A percentile compares a stretch with the other conserved stretches of the same genome.
Evolutionary conservation across 2,329 filamentous ascomycete genomes (phyloP).

Genomic region (Trichoderma sp.): DNA sequence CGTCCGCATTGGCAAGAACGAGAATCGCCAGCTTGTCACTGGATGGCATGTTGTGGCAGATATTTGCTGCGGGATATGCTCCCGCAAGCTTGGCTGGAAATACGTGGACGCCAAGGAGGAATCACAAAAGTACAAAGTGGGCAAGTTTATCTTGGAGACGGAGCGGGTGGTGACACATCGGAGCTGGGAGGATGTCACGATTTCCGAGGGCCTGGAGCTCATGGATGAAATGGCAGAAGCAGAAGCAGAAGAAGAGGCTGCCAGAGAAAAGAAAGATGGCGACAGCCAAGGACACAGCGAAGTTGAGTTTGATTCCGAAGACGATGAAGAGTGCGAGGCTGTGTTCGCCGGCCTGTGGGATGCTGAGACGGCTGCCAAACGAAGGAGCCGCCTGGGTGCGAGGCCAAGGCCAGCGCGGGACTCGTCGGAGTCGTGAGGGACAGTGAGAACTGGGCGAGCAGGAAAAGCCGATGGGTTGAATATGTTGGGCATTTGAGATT

Average conservation of each 20-base stretch:
- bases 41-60: conserved; percentile 66
- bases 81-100: conserved; percentile 65
- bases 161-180: conserved; percentile 55
- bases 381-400: conserved; percentile 45
- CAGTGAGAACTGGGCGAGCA: neutral
- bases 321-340: conserved; percentile 66
- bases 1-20: conserved; percentile 55
- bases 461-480: neutral
- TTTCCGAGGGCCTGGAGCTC: conserved; percentile 22
- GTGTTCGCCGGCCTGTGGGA: conserved; percentile 66
- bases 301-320: conserved; percentile 22
- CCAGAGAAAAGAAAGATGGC: neutral
- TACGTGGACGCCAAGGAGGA: conserved; percentile 64
- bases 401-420: conserved; percentile 30
- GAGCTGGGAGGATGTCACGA: conserved; percentile 50
- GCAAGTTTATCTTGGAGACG: conserved; percentile 68
- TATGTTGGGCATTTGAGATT: neutral
- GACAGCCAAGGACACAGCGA: neutral
- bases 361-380: conserved; percentile 50
- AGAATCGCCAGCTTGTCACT: conserved; percentile 61
- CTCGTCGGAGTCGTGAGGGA: neutral
- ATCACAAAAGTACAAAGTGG: conserved; percentile 66
- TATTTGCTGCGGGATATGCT: conserved; percentile 59
- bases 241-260: neutral
- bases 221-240: conserved; percentile 23